phyloP scores from a whole-genome alignment of 441 rosid genomes.

The Pelargonium fulgidum region DNA sequence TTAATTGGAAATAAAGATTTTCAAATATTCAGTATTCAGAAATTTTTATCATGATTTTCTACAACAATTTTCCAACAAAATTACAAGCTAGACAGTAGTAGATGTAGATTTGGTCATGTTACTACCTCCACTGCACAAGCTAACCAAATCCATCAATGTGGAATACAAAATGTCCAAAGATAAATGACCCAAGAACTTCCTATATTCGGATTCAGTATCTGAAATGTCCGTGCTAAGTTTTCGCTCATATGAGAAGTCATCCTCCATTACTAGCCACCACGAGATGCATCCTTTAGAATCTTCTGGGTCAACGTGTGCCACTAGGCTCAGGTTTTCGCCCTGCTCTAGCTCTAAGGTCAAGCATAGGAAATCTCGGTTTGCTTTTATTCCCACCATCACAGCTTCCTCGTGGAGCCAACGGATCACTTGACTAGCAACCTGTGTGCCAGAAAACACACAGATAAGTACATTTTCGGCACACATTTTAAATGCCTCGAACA shows the following conservation, averaged over 20 bases:
- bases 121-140: slow-evolving; percentile 52
- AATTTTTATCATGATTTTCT: no score
- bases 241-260: slow-evolving; percentile 54
- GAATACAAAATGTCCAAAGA: slow-evolving; percentile 59
- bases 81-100: no score
- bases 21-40: no score
- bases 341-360: slow-evolving; percentile 76
- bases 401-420: slow-evolving; percentile 93
- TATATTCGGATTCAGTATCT: slow-evolving; percentile 44
- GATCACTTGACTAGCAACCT: slow-evolving; percentile 91
- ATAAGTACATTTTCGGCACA: neutral
- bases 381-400: slow-evolving; percentile 68
- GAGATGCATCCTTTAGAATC: slow-evolving; percentile 63
- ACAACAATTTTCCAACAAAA: no score
- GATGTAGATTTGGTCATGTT: slow-evolving; percentile 23
- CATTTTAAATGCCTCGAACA: neutral
- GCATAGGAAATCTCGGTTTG: slow-evolving; percentile 58
- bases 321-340: slow-evolving; percentile 72
- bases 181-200: slow-evolving; percentile 66
- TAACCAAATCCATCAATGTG: slow-evolving; percentile 68
- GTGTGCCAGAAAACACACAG: slow-evolving; percentile 9
- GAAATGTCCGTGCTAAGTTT: slow-evolving; percentile 33
- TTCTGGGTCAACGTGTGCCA: slow-evolving; percentile 77
- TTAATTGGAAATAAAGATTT: no score
- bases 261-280: slow-evolving; percentile 90